Conservation (phyloP, 352 stramenopile species). For the Phytophthora hibernalis region DNA sequence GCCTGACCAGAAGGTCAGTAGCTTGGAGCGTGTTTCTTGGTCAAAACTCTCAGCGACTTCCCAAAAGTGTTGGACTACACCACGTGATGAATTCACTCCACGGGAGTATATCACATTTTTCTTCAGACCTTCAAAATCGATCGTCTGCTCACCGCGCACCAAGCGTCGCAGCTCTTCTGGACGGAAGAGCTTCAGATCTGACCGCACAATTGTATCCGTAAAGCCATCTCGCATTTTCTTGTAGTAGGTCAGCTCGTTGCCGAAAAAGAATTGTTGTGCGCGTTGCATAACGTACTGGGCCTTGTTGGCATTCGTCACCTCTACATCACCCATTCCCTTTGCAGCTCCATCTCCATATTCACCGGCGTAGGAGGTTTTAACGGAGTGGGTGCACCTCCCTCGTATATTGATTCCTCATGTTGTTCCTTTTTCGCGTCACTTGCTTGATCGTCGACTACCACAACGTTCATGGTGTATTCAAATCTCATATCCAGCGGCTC, state of each 20-base stretch:
- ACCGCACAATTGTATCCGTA: conserved; percentile 54
- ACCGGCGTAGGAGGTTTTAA: conserved; percentile 10
- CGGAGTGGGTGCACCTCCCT: conserved; percentile 9
- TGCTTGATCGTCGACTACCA: conserved; percentile 34
- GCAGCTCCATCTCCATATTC: conserved; percentile 73
- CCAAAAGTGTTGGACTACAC: conserved; percentile 71
- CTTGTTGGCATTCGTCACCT: conserved; percentile 81
- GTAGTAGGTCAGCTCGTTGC: conserved; percentile 61
- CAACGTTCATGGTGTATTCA: conserved; percentile 62
- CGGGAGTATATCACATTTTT: conserved; percentile 67
- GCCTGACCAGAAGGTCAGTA: conserved; percentile 84
- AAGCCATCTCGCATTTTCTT: conserved; percentile 70
- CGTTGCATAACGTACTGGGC: conserved; percentile 63
- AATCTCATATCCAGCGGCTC: conserved; percentile 71
- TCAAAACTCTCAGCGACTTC: conserved; percentile 69
- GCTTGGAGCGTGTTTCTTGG: conserved; percentile 51
- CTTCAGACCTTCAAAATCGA: conserved; percentile 65
- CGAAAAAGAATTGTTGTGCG: conserved; percentile 71
- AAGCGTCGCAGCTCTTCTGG: conserved; percentile 59
- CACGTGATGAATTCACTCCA: conserved; percentile 45
- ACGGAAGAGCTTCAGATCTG: conserved; percentile 69
- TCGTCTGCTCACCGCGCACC: conserved; percentile 53
- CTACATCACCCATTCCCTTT: conserved; percentile 35
- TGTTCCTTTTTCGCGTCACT: conserved; percentile 24
- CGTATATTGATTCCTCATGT: conserved; percentile 12